These are phyloP conservation scores for Lentinus tigrinus DNA, from an alignment of 768 basidiomycete genomes.

Conservation along the genomic window DNA sequence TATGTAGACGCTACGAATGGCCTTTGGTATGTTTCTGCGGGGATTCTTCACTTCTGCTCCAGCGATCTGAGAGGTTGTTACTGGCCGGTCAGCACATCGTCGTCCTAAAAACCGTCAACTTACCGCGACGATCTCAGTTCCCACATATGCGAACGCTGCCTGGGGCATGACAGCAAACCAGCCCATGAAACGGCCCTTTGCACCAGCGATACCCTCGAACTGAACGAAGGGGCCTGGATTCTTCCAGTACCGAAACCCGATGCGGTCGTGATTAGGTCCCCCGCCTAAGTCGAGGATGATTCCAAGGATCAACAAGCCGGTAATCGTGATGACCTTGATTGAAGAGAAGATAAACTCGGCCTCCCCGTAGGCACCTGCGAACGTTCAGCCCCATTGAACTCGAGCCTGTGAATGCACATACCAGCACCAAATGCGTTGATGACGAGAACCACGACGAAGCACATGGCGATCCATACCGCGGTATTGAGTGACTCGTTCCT, in stretches of 20 bases:
- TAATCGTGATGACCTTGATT: slow-evolving; percentile 52
- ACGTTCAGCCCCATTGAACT: background rate
- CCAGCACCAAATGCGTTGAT: slow-evolving; percentile 46
- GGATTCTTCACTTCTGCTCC: slow-evolving; percentile 55
- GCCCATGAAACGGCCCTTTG: slow-evolving; percentile 50
- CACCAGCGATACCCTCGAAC: slow-evolving; percentile 37
- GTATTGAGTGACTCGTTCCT: slow-evolving; percentile 33
- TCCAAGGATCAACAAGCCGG: slow-evolving; percentile 45
- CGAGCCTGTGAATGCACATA: slow-evolving; percentile 7
- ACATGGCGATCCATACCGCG: slow-evolving; percentile 53
- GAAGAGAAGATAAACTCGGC: slow-evolving; percentile 52
- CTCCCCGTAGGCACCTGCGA: slow-evolving; percentile 42
- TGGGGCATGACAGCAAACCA: slow-evolving; percentile 54
- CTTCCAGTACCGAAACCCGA: slow-evolving; percentile 49
- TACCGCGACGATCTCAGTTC: slow-evolving; percentile 54
- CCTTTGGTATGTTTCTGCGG: slow-evolving; percentile 39
- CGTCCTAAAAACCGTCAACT: too few species aligned
- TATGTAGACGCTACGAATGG: slow-evolving; percentile 46
- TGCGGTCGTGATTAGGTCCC: slow-evolving; percentile 50
- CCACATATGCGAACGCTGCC: slow-evolving; percentile 60
- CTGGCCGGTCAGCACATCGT: slow-evolving; percentile 10
- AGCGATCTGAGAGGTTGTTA: slow-evolving; percentile 30
- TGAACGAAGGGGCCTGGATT: slow-evolving; percentile 60
- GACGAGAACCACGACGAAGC: slow-evolving; percentile 46
- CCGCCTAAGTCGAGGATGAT: slow-evolving; percentile 59